phyloP scores from a whole-genome alignment of 169 alveolate genomes.

The Plasmodium knowlesi region DNA sequence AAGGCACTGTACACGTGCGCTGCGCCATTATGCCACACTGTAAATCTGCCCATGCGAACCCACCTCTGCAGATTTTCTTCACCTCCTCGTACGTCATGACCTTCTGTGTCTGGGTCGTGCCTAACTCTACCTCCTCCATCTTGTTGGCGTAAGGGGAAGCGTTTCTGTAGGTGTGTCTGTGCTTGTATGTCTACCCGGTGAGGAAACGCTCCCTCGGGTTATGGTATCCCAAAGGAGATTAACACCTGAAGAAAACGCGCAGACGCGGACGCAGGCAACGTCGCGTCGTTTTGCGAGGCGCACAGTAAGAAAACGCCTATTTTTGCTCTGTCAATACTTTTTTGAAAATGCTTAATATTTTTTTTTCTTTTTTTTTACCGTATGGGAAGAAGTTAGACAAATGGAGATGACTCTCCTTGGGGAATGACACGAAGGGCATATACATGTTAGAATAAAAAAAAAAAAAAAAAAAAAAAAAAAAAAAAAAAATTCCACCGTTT shows the following conservation, averaged over 20 bases:
- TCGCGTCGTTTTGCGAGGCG: neutral
- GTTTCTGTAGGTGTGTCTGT: neutral
- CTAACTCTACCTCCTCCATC: neutral
- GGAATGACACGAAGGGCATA: neutral
- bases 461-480: neutral
- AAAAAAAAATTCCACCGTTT: neutral
- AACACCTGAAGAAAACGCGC: neutral
- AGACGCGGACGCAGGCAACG: too few species aligned
- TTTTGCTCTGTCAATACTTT: neutral
- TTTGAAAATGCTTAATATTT: neutral
- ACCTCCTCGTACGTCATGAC: constrained; percentile 34
- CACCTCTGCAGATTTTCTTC: constrained; percentile 58
- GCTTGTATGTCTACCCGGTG: neutral
- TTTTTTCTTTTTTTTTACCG: neutral
- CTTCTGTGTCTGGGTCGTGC: neutral
- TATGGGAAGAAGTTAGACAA: neutral
- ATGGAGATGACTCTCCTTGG: neutral
- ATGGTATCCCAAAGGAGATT: neutral
- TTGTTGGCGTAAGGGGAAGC: neutral
- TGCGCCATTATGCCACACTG: neutral
- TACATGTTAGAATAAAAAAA: neutral
- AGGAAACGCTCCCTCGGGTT: neutral
- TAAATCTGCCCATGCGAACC: neutral
- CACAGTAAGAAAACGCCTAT: neutral
- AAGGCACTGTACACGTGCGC: neutral